phyloP scores from a whole-genome alignment of 192 early-diverging fungal species.

The Endogone sp. region DNA sequence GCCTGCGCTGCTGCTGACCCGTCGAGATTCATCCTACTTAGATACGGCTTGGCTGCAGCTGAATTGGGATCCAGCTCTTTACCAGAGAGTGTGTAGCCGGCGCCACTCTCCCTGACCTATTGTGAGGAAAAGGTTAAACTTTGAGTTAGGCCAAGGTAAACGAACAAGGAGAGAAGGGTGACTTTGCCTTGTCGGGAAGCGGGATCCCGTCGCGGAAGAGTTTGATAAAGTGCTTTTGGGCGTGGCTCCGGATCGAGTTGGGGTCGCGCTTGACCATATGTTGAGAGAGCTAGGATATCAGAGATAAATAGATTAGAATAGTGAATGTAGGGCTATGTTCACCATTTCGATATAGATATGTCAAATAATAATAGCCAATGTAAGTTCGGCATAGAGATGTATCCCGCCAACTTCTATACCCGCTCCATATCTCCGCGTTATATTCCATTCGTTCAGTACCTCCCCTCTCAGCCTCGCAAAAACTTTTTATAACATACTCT shows the following conservation, averaged over 20 bases:
- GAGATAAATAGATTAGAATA: slow-evolving; percentile 5
- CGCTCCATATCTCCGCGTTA: too few relatives aligned
- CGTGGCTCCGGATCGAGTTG: slow-evolving; percentile 84
- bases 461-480: too few relatives aligned
- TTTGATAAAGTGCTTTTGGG: slow-evolving; percentile 92
- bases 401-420: too few relatives aligned
- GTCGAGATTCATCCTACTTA: slow-evolving; percentile 31
- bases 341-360: not conserved
- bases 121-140: slow-evolving; percentile 2
- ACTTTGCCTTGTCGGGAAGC: slow-evolving; percentile 74
- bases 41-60: slow-evolving; percentile 78
- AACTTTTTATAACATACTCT: slow-evolving; percentile 41
- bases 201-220: slow-evolving; percentile 78
- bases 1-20: slow-evolving; percentile 15
- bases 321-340: not conserved
- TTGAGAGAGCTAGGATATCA: slow-evolving; percentile 46
- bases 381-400: too few relatives aligned
- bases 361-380: too few relatives aligned
- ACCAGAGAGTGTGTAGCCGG: slow-evolving; percentile 78
- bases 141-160: slow-evolving; percentile 37
- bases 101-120: slow-evolving; percentile 48
- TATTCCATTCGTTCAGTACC: too few relatives aligned
- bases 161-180: slow-evolving; percentile 47
- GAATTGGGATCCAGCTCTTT: slow-evolving; percentile 87
- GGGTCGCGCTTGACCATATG: slow-evolving; percentile 76